These are phyloP conservation scores for Populus hybrid DNA, from an alignment of 441 rosid genomes.

Conservation along the genomic window DNA sequence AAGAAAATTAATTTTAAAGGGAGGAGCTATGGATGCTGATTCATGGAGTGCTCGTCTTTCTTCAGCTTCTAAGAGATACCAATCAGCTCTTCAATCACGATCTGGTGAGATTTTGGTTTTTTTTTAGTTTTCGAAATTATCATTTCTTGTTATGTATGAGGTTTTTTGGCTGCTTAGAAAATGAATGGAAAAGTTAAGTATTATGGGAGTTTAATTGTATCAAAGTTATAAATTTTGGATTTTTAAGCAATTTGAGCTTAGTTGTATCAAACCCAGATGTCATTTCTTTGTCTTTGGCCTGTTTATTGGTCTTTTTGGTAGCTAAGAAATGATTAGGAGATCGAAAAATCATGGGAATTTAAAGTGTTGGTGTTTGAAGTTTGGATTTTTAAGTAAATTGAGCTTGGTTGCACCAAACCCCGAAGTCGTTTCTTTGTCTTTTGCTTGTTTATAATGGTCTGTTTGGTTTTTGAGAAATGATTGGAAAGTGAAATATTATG, in stretches of 20 bases:
- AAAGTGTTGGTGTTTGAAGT: not conserved
- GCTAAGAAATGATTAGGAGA: not conserved
- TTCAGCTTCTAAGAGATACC: slow-evolving; percentile 71
- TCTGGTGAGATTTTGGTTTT: slow-evolving; percentile 38
- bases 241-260: not conserved
- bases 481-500: not conserved
- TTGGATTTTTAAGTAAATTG: not conserved
- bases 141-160: not conserved
- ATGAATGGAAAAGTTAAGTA: slow-evolving; percentile 1
- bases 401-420: slow-evolving; percentile 12
- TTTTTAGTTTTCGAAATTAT: not conserved
- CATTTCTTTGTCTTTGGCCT: not conserved
- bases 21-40: slow-evolving; percentile 76
- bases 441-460: not conserved
- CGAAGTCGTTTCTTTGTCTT: not conserved
- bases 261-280: not conserved
- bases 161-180: slow-evolving; percentile 15
- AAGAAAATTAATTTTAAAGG: slow-evolving; percentile 1
- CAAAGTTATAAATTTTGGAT: not conserved
- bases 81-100: slow-evolving; percentile 76
- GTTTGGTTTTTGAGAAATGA: not conserved
- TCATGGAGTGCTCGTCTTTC: slow-evolving; percentile 87
- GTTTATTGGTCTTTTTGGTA: not conserved
- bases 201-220: not conserved
- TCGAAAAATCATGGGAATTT: not conserved